These are phyloP conservation scores for Tolypocladium album DNA, from an alignment of 2,329 filamentous ascomycete genomes.

Conservation along the genomic window DNA sequence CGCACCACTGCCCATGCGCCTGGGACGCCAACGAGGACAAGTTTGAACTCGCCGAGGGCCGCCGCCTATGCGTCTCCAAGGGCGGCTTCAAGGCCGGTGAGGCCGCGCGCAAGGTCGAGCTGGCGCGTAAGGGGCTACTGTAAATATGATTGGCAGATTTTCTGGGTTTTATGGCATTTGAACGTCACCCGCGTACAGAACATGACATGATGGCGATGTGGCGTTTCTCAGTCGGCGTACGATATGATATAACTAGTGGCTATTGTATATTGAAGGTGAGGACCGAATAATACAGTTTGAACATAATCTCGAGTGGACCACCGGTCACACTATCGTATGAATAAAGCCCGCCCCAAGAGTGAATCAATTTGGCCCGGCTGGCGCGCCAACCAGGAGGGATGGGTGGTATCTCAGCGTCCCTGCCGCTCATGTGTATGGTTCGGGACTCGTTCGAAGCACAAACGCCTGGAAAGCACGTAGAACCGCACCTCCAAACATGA, in stretches of 20 bases:
- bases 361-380: neutral
- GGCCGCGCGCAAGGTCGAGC: slow-evolving; percentile 63
- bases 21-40: slow-evolving; percentile 71
- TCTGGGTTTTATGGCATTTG: too few species aligned
- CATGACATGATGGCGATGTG: neutral
- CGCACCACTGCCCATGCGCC: slow-evolving; percentile 91
- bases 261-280: neutral
- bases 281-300: neutral
- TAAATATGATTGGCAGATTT: slow-evolving; percentile 20
- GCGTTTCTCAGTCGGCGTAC: neutral
- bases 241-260: neutral
- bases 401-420: neutral
- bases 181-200: neutral
- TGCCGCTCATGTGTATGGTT: neutral
- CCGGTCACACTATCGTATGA: neutral
- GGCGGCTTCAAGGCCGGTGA: slow-evolving; percentile 65
- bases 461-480: neutral
- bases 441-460: neutral
- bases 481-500: neutral
- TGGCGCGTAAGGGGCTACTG: slow-evolving; percentile 68
- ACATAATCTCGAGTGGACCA: neutral
- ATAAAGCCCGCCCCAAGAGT: neutral
- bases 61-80: slow-evolving; percentile 62
- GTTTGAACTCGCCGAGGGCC: slow-evolving; percentile 61
- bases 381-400: neutral